phyloP scores from a whole-genome alignment of 164 flowering plant species.

The Vitis amurensis region DNA sequence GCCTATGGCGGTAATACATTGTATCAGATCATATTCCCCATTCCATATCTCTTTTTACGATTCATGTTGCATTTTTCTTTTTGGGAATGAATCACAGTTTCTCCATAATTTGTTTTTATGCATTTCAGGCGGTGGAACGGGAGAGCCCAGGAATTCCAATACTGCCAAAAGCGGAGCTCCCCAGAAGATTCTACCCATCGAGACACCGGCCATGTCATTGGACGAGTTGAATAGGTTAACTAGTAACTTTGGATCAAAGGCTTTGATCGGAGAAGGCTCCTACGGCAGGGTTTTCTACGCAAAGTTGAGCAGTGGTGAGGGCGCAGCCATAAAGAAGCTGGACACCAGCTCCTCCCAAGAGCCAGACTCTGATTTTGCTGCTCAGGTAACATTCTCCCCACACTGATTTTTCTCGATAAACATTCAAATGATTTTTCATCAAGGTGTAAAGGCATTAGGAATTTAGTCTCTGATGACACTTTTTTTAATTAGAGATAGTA shows the following conservation, averaged over 20 bases:
- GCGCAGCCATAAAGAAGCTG: constrained; percentile 71
- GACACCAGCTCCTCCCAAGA: constrained; percentile 65
- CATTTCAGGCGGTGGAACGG: constrained; percentile 49
- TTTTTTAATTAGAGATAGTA: neutral
- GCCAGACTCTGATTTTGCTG: constrained; percentile 65
- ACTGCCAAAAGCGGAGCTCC: constrained; percentile 51
- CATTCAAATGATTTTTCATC: no score
- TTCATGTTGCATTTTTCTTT: no score
- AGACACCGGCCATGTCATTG: constrained; percentile 59
- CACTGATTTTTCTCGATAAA: neutral
- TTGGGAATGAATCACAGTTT: neutral
- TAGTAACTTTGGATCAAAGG: constrained; percentile 62
- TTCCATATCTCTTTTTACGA: neutral
- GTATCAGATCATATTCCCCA: neutral
- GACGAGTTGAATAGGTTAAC: constrained; percentile 64
- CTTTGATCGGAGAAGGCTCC: constrained; percentile 90
- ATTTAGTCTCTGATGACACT: no score
- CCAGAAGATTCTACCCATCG: constrained; percentile 66
- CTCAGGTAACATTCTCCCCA: constrained; percentile 43
- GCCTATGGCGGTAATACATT: constrained; percentile 28
- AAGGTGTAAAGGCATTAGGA: no score
- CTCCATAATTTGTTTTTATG: neutral
- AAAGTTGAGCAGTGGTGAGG: constrained; percentile 43
- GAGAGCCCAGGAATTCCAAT: constrained; percentile 47
- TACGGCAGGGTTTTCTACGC: constrained; percentile 78